Evolutionary conservation across 176 grass and related monocot genomes (phyloP).

Genomic region (Guadua angustifolia): DNA sequence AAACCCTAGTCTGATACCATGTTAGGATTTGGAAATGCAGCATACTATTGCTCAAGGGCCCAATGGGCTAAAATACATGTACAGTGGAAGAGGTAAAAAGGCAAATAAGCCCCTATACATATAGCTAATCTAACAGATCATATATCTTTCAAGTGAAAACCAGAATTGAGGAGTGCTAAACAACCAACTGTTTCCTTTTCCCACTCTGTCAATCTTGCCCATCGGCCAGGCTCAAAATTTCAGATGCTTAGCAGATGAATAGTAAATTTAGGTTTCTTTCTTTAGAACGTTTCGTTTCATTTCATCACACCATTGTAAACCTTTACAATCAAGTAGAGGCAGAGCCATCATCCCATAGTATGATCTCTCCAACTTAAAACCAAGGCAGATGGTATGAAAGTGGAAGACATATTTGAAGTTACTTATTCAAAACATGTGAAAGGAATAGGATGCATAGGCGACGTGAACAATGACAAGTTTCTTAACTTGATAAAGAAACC

Average conservation of each 20-base stretch:
- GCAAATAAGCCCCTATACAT: no score
- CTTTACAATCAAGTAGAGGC: conserved; percentile 28
- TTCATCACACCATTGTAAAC: neutral
- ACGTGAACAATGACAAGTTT: neutral
- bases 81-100: no score
- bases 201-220: neutral
- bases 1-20: no score
- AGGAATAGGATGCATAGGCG: neutral
- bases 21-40: no score
- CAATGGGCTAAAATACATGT: no score
- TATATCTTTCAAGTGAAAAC: conserved; percentile 19
- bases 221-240: neutral
- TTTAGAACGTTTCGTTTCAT: neutral
- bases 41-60: no score
- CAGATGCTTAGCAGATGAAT: neutral
- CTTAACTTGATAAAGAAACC: conserved; percentile 11
- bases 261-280: no score
- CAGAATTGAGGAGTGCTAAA: neutral
- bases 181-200: neutral
- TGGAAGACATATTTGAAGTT: neutral
- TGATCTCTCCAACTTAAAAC: conserved; percentile 19
- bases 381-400: conserved; percentile 7
- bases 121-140: no score
- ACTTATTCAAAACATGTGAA: conserved; percentile 27
- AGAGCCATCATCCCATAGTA: conserved; percentile 5